phyloP scores from a whole-genome alignment of 805 yeast genomes.

The Metschnikowia anglica region DNA sequence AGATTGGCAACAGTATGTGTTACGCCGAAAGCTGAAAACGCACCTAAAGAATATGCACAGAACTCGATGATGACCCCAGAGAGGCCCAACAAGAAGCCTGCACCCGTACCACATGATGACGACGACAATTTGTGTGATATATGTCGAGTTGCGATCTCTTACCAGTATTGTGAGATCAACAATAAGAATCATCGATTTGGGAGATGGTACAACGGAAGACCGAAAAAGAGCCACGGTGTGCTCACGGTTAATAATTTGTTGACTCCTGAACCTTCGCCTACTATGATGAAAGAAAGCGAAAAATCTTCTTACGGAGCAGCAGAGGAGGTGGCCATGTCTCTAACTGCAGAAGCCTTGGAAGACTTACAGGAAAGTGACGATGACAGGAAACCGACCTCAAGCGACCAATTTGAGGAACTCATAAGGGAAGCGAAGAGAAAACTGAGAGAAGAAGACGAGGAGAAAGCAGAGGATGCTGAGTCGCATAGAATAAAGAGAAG shows the following conservation, averaged over 20 bases:
- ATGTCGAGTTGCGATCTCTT: slow-evolving; percentile 50
- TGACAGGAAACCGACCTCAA: slow-evolving; percentile 5
- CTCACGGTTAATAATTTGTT: slow-evolving; percentile 27
- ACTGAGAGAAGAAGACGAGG: slow-evolving; percentile 12
- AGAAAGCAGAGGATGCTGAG: background rate
- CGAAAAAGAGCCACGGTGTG: slow-evolving; percentile 3
- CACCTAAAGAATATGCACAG: background rate
- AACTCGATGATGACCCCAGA: slow-evolving; percentile 6
- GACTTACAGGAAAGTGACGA: slow-evolving; percentile 6
- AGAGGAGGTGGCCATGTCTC: slow-evolving; percentile 12
- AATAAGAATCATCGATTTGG: slow-evolving; percentile 24
- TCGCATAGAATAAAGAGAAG: slow-evolving; percentile 7
- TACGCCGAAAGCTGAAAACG: background rate
- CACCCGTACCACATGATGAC: slow-evolving; percentile 26
- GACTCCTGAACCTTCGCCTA: slow-evolving; percentile 42
- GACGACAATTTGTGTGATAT: slow-evolving; percentile 48
- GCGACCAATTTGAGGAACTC: slow-evolving; percentile 19
- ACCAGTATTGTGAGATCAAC: slow-evolving; percentile 46
- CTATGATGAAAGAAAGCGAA: slow-evolving; percentile 4
- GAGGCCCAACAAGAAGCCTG: background rate
- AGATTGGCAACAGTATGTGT: slow-evolving; percentile 16
- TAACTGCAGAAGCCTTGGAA: slow-evolving; percentile 12
- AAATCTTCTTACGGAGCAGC: background rate
- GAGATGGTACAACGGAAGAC: slow-evolving; percentile 18
- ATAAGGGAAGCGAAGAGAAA: slow-evolving; percentile 18